Evolutionary conservation across 345 rosid genomes (phyloP), one percentile per base, ranked within the genome.

Genomic region (Conringia planisiliqua): DNA sequence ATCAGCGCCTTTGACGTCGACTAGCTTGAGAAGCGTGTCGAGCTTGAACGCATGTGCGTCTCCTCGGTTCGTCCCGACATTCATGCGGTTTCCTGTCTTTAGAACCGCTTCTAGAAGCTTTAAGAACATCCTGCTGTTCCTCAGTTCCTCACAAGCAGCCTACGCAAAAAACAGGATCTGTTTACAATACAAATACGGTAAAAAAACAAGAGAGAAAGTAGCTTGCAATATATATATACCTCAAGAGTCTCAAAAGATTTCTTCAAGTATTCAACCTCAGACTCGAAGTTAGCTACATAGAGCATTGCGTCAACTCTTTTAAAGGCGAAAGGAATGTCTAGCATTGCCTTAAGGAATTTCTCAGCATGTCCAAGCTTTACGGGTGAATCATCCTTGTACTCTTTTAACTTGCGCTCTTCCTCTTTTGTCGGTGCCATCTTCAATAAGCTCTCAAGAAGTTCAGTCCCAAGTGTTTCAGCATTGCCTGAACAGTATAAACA

Each of bases 21-120:
- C 94, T 4, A 95, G 97, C 86, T 95, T 95, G 71, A 95, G 92
- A 7, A 95, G 96, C 0, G 99, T 95, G 71, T 95, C 99, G 3
- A 95, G 99, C 88, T 95, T 95, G 82, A 95, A 95, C 6, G 99
- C 99, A 18, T 84, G 98, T 14, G 98, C 99, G 78, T 90, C 99
- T 1, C 98, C 99, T 12, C 98, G 97, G 79, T 95, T 92, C 38
- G 99, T 95, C 48, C 99, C 99, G 42, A 92, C 92, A 48, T 95
- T 95, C 99, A 95, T 95, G 35, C 99, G 92, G 85, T 95, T 95
- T 62, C 99, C 99, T 3, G 99, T 95, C 84, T 92, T 95, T 68
- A 95, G 90, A 27, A 95, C 97, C 46, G 99, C 98, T 83, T 95
- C 98, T 6, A 95, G 68, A 35, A 95, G 96, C 82, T 92, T 95